Evolutionary conservation across 805 yeast genomes (phyloP).

Genomic region (Metschnikowia continentalis): DNA sequence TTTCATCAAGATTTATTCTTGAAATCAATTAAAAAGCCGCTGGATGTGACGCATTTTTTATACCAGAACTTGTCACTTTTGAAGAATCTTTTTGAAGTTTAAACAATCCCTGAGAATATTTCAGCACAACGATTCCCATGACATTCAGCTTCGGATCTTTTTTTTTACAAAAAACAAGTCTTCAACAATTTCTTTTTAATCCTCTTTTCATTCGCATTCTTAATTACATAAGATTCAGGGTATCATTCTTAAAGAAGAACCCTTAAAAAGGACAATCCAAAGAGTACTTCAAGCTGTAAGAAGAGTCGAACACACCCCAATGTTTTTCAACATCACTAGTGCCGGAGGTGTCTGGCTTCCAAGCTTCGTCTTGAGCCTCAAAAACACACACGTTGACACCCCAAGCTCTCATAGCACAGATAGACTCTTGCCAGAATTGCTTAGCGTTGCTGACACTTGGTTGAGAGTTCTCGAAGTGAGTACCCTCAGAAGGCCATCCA

Average conservation of each 20-base stretch:
- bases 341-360: slow-evolving; percentile 92
- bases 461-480: slow-evolving; percentile 56
- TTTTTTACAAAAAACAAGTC: not conserved
- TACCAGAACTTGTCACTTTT: not conserved
- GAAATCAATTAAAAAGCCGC: not conserved
- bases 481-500: slow-evolving; percentile 93
- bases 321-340: slow-evolving; percentile 82
- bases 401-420: slow-evolving; percentile 94
- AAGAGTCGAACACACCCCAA: slow-evolving; percentile 85
- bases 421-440: slow-evolving; percentile 78
- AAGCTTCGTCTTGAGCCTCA: slow-evolving; percentile 93
- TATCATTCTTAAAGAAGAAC: not conserved
- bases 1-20: not conserved
- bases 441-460: slow-evolving; percentile 76
- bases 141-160: not conserved
- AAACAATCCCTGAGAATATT: not conserved
- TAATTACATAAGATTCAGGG: not conserved
- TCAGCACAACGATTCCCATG: too few species aligned
- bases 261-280: slow-evolving; percentile 30
- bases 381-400: slow-evolving; percentile 89
- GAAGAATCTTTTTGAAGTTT: not conserved
- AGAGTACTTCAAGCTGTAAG: slow-evolving; percentile 38
- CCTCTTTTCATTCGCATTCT: not conserved
- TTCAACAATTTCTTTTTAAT: not conserved
- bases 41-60: not conserved